These are phyloP conservation scores for Areca catechu DNA, from an alignment of 176 grass and related monocot genomes.

Conservation along the genomic window DNA sequence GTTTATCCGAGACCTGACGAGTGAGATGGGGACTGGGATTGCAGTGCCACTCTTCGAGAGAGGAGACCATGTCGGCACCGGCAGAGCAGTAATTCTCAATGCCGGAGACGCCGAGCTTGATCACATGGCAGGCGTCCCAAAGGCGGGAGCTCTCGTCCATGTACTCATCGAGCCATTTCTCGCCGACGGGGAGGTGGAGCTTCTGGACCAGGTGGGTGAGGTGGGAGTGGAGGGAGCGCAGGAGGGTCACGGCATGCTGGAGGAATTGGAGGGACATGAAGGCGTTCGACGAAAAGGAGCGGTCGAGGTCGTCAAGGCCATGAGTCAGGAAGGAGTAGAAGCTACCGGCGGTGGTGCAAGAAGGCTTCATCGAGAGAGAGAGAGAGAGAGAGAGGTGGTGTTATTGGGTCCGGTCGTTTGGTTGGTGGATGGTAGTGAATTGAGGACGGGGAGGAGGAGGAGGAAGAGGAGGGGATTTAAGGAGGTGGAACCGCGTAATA, in stretches of 20 bases:
- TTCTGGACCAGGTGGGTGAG: slow-evolving; percentile 11
- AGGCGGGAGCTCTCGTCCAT: slow-evolving; percentile 25
- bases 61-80: slow-evolving; percentile 8
- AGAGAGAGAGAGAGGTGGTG: too few species aligned
- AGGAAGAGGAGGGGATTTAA: neutral
- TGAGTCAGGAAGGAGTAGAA: slow-evolving; percentile 12
- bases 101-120: slow-evolving; percentile 17
- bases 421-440: too few species aligned
- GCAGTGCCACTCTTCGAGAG: slow-evolving; percentile 7
- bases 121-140: slow-evolving; percentile 19
- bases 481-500: neutral
- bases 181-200: slow-evolving; percentile 16
- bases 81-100: slow-evolving; percentile 13
- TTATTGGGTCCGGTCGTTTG: too few species aligned
- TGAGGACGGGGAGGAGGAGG: too few species aligned
- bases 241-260: slow-evolving; percentile 11
- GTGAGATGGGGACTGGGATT: slow-evolving; percentile 2
- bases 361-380: slow-evolving; percentile 8
- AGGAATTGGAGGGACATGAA: slow-evolving; percentile 16
- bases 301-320: slow-evolving; percentile 17
- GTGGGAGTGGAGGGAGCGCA: slow-evolving; percentile 15
- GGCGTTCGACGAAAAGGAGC: neutral
- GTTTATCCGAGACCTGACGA: neutral
- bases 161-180: slow-evolving; percentile 19
- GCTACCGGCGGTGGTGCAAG: neutral